Evolutionary conservation across 2,329 filamentous ascomycete genomes (phyloP).

Genomic region (Phyllosticta paracitricarpa): DNA sequence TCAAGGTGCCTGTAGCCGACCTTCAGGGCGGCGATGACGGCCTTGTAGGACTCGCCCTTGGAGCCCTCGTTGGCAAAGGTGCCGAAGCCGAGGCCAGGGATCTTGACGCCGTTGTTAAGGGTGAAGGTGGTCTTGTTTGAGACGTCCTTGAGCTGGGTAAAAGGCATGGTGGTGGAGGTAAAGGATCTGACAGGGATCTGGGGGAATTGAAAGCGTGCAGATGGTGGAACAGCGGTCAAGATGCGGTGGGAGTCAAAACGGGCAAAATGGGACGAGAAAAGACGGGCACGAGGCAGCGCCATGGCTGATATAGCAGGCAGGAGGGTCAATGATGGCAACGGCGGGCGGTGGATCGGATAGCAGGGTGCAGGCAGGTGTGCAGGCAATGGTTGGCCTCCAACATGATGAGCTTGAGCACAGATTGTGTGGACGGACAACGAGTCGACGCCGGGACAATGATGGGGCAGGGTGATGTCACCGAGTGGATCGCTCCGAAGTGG

Average conservation of each 20-base stretch:
- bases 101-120: slow-evolving; percentile 49
- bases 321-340: neutral
- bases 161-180: slow-evolving; percentile 4
- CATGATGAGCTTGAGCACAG: neutral
- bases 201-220: slow-evolving; percentile 1
- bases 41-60: slow-evolving; percentile 42
- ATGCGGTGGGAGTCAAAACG: neutral
- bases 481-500: slow-evolving; percentile 3
- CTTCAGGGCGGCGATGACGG: slow-evolving; percentile 49
- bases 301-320: neutral
- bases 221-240: slow-evolving; percentile 8
- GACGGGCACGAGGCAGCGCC: slow-evolving; percentile 5
- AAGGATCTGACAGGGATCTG: neutral
- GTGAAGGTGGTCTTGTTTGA: slow-evolving; percentile 36
- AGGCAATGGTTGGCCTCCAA: neutral
- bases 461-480: slow-evolving; percentile 8
- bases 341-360: neutral
- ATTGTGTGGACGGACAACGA: neutral
- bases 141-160: slow-evolving; percentile 8
- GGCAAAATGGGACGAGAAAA: neutral
- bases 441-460: neutral
- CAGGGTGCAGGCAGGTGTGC: neutral
- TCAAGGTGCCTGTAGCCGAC: slow-evolving; percentile 56
- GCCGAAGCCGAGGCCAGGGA: slow-evolving; percentile 63
- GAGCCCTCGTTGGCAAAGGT: slow-evolving; percentile 62